These are phyloP conservation scores for Phyllosticta citribraziliensis DNA, from an alignment of 2,329 filamentous ascomycete genomes.

Conservation along the genomic window DNA sequence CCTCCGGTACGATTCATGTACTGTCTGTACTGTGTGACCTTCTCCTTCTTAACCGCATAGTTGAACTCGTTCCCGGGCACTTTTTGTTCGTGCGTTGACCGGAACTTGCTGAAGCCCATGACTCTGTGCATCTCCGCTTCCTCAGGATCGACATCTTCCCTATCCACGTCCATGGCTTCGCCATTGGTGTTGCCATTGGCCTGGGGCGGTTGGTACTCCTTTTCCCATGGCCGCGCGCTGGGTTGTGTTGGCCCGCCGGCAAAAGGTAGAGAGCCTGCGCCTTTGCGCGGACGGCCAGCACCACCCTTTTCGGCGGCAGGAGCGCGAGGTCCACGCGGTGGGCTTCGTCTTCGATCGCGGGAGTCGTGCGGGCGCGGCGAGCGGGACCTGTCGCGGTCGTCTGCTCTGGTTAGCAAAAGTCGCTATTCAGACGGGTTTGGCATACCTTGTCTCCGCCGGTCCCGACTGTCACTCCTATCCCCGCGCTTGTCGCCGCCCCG, in stretches of 20 bases:
- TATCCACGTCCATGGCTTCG: conserved; percentile 28
- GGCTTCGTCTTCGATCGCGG: conserved; percentile 1
- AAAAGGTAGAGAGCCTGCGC: background rate
- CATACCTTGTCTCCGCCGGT: background rate
- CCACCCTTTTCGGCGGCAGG: background rate
- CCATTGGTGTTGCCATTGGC: conserved; percentile 19
- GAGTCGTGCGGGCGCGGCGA: background rate
- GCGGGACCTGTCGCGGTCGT: background rate
- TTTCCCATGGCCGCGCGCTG: conserved; percentile 3
- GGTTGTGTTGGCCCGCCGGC: conserved; percentile 2
- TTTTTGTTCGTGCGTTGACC: conserved; percentile 79
- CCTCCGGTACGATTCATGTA: conserved; percentile 86
- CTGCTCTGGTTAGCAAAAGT: background rate
- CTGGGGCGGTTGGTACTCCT: background rate
- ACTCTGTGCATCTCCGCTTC: conserved; percentile 67
- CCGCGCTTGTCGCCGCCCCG: conserved; percentile 14
- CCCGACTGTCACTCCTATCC: conserved; percentile 13
- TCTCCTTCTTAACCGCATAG: conserved; percentile 77
- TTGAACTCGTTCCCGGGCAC: conserved; percentile 73
- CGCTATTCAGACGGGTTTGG: background rate
- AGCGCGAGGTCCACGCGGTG: conserved; percentile 2
- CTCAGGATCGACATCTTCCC: conserved; percentile 54
- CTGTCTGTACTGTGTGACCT: conserved; percentile 90
- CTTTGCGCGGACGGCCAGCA: background rate
- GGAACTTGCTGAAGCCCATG: conserved; percentile 86